Conservation (phyloP, 345 rosid species). For the Raphanus sativus region DNA sequence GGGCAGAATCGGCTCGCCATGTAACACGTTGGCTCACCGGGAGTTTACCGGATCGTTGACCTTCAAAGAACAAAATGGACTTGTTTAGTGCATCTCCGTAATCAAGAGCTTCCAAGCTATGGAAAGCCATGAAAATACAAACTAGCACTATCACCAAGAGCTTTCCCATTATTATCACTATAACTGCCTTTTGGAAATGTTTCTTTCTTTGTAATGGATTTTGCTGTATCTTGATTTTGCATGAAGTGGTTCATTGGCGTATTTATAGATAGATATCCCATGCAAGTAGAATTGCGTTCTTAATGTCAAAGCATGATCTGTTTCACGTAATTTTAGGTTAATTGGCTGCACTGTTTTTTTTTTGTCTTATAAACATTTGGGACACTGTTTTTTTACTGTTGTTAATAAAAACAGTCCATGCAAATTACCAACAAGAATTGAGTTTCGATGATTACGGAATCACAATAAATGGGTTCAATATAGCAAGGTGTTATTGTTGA, state of each 20-base stretch:
- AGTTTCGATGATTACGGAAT: constrained; percentile 31
- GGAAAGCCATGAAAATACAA: constrained; percentile 21
- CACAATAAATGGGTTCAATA: constrained; percentile 4
- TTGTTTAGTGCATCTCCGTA: constrained; percentile 63
- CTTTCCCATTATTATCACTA: constrained; percentile 32
- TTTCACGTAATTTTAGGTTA: constrained; percentile 27
- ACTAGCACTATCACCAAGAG: constrained; percentile 25
- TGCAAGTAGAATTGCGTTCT: constrained; percentile 33
- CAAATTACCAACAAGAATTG: constrained; percentile 12
- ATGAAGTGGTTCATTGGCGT: constrained; percentile 22
- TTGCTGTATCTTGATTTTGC: constrained; percentile 11
- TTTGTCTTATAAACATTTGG: background rate
- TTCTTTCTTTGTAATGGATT: constrained; percentile 17
- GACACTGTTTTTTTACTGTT: background rate
- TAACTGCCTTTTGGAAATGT: constrained; percentile 7
- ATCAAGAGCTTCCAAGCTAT: constrained; percentile 35
- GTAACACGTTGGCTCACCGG: constrained; percentile 52
- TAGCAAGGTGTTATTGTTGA: constrained; percentile 23
- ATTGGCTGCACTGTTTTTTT: constrained; percentile 25
- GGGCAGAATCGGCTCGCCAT: constrained; percentile 78
- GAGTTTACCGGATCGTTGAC: constrained; percentile 79
- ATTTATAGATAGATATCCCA: constrained; percentile 31
- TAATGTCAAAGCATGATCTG: constrained; percentile 9
- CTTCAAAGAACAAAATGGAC: constrained; percentile 72
- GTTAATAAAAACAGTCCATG: background rate